Percentiles rank a stretch among this genome's conserved stretches.
These are phyloP conservation scores for Funneliformis caledonium DNA, from an alignment of 371 early-diverging fungal genomes.

Conservation along the genomic window DNA sequence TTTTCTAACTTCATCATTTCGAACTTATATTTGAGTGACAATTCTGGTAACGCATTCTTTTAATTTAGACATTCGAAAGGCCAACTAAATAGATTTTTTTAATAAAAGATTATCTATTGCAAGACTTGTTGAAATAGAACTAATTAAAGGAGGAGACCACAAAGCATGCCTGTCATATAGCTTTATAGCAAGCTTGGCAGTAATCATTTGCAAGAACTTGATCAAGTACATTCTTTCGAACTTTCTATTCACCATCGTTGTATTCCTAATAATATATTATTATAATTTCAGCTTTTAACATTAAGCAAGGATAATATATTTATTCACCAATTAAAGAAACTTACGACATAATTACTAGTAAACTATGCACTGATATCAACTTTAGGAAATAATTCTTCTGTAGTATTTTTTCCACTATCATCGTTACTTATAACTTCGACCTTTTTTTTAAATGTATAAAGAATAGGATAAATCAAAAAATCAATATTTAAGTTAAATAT, in stretches of 20 bases:
- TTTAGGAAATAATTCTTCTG: conserved; percentile 87
- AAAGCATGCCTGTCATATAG: conserved; percentile 76
- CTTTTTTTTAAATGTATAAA: neutral
- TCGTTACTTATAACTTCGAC: conserved; percentile 19
- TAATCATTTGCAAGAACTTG: conserved; percentile 70
- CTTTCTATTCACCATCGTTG: conserved; percentile 88
- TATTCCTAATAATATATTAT: conserved; percentile 59
- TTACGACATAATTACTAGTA: conserved; percentile 50
- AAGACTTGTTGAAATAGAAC: conserved; percentile 67
- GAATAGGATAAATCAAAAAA: neutral
- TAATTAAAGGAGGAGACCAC: conserved; percentile 69
- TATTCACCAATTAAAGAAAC: conserved; percentile 32
- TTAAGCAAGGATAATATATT: neutral
- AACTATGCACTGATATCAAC: conserved; percentile 75
- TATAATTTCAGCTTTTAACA: neutral
- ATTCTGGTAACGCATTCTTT: conserved; percentile 56
- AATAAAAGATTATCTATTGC: conserved; percentile 76
- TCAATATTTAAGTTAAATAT: neutral
- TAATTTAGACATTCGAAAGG: conserved; percentile 56
- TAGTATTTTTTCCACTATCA: conserved; percentile 55
- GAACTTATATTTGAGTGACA: conserved; percentile 79
- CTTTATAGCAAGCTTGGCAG: conserved; percentile 71
- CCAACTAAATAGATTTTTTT: conserved; percentile 86
- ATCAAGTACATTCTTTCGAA: conserved; percentile 94
- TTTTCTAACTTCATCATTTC: conserved; percentile 89